Conservation (phyloP, 148 eudicot species). For the Vaccinium macrocarpon region DNA sequence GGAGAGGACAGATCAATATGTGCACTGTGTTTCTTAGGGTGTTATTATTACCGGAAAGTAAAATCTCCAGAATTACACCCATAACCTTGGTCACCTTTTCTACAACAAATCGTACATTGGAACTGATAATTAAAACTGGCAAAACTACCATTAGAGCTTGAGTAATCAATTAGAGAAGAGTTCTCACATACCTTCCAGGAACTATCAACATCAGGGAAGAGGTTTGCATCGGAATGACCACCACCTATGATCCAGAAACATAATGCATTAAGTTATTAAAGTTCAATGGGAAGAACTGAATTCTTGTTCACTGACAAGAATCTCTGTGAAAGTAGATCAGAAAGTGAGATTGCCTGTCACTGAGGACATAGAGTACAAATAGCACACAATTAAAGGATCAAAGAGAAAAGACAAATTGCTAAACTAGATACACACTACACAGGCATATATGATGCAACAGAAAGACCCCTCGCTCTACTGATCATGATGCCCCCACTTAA, state of each 20-base stretch:
- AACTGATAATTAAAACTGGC: neutral
- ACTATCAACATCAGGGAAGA: constrained; percentile 95
- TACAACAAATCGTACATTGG: neutral
- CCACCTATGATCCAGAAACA: constrained; percentile 43
- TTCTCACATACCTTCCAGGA: constrained; percentile 77
- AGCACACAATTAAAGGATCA: neutral
- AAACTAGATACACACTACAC: neutral
- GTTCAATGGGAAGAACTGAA: neutral
- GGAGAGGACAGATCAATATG: neutral
- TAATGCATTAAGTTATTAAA: neutral
- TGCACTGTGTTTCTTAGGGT: neutral
- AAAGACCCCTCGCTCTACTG: neutral
- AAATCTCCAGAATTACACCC: neutral
- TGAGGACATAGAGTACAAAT: neutral
- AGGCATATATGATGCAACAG: neutral
- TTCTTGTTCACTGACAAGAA: neutral
- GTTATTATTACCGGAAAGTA: neutral
- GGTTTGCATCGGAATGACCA: constrained; percentile 52
- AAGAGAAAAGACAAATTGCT: neutral
- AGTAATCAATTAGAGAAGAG: constrained; percentile 4
- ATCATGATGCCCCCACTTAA: neutral
- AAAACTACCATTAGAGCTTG: neutral
- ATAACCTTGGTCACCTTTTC: neutral
- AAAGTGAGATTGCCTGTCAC: neutral
- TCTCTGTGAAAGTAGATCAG: neutral